Conservation (phyloP, 352 stramenopile genomes). For the Saprolegnia diclina region DNA sequence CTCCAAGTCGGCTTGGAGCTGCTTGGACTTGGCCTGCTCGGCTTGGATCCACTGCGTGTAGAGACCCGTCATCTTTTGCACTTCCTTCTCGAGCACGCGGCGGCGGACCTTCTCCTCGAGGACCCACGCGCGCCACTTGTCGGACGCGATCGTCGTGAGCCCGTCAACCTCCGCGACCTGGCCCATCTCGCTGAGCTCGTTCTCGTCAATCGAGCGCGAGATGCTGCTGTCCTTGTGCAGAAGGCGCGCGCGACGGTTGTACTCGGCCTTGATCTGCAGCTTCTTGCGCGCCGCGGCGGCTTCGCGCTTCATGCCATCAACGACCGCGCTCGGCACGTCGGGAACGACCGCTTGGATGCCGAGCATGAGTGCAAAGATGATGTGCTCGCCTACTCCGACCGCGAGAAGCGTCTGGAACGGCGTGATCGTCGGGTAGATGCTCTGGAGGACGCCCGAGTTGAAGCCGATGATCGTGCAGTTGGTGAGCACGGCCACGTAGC, state of each 20-base stretch:
- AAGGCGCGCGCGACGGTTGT: constrained; percentile 46
- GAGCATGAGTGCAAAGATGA: constrained; percentile 72
- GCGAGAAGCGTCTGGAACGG: constrained; percentile 51
- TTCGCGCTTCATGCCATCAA: constrained; percentile 48
- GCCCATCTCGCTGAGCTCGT: constrained; percentile 25
- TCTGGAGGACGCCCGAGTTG: constrained; percentile 77
- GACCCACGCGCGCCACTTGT: constrained; percentile 66
- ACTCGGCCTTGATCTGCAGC: constrained; percentile 59
- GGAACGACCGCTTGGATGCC: constrained; percentile 76
- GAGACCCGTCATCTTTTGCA: constrained; percentile 74
- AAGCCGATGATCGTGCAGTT: constrained; percentile 94
- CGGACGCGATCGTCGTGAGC: constrained; percentile 31
- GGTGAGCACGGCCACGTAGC: constrained; percentile 89
- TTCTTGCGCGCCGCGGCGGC: constrained; percentile 65
- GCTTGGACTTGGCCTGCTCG: constrained; percentile 50
- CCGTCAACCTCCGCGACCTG: constrained; percentile 21
- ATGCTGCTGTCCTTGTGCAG: constrained; percentile 20
- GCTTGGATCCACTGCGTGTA: constrained; percentile 83
- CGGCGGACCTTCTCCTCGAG: constrained; percentile 63
- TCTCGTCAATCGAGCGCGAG: constrained; percentile 15
- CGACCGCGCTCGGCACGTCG: constrained; percentile 52
- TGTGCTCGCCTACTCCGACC: constrained; percentile 62
- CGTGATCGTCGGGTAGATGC: constrained; percentile 57
- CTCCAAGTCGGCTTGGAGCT: constrained; percentile 15
- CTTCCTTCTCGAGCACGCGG: constrained; percentile 63